Base-by-base conservation (phyloP, 371 early-diverging fungal genomes). In the Mucor plumbeus region DNA sequence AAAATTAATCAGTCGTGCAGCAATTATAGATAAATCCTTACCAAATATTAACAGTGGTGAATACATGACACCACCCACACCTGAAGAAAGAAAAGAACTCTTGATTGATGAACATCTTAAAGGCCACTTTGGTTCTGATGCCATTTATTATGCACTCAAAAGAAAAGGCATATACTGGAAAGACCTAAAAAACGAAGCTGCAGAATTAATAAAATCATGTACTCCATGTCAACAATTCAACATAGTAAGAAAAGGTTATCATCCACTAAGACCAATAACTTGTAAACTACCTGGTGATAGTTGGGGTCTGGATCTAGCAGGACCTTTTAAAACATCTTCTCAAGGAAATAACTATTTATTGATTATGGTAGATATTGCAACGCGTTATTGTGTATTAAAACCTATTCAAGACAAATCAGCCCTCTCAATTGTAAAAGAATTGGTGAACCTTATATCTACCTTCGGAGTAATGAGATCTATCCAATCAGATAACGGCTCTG, bases 401-500 rank as follows among this genome's bases (percentile, higher is more conserved):
- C 53, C 74, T 13, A 26, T 77, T 9, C 39, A 61, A 1, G 61
- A 77, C 47, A 77, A 80, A 47, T 41, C 53, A 21, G 38, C 63
- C 4, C 54, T 41, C 34, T 70, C 73, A 10, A 47, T 41, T 10
- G 15, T 19, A 11, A 43, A 56, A 3, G 58, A 55, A 21, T 4
- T 64, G 0, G 43, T 57, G 7, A 9, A 56, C 6, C 36, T 62
- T 17, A 47, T 47, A 11, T 5, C 36, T 35, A 41, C 31, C 11
- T 64, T 15, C 13, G 65, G 59, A 1, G 5, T 26, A 5, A 9
- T 17, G 3, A 4, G 19, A 3, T 40, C 14, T 7, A 38, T 70
- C 4, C 72, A 72, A 67, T 41, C 44, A 17, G 77, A 80, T 60
- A 74, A 74, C 61, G 80, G 77, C 7, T 63, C 43, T 3, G 77